Percentiles rank a stretch among this genome's conserved stretches.
Conservation (phyloP, 2,329 filamentous ascomycete genomes). For the Arthrobotrys conoides region DNA sequence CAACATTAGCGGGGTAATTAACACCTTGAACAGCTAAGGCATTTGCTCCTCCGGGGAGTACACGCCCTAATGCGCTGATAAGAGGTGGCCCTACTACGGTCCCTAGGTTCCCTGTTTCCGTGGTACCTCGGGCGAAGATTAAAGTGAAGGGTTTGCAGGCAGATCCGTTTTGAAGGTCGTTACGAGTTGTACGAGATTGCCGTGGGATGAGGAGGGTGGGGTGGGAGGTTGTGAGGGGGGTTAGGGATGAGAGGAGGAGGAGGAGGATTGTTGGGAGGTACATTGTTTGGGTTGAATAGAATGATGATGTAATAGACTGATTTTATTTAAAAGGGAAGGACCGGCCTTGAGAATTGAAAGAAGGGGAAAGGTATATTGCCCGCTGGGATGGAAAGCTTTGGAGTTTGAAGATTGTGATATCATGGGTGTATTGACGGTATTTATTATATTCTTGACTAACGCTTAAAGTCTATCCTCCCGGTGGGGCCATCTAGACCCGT, state of each 20-base stretch:
- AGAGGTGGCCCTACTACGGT: constrained; percentile 64
- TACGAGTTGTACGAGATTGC: constrained; percentile 23
- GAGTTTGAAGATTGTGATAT: not conserved
- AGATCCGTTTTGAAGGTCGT: constrained; percentile 26
- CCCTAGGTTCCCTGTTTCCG: constrained; percentile 64
- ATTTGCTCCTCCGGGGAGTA: constrained; percentile 53
- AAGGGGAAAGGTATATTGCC: not conserved
- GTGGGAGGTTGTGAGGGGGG: not conserved
- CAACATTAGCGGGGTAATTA: constrained; percentile 63
- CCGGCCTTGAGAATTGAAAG: constrained; percentile 4
- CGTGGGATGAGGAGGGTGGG: not conserved
- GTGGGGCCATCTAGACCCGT: not conserved
- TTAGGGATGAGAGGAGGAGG: not conserved
- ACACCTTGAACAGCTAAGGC: constrained; percentile 64
- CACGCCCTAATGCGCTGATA: constrained; percentile 61
- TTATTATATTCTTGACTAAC: not conserved
- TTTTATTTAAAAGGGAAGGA: not conserved
- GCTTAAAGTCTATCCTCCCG: too few species aligned
- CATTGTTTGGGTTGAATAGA: not conserved
- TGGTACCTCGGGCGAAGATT: constrained; percentile 65
- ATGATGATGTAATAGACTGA: too few species aligned
- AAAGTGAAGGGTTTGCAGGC: constrained; percentile 62
- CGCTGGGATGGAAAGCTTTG: not conserved
- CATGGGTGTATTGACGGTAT: not conserved
- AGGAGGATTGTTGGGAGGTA: not conserved